Conservation (phyloP, 805 yeast genomes). For the Cyberlindnera subsufficiens region DNA sequence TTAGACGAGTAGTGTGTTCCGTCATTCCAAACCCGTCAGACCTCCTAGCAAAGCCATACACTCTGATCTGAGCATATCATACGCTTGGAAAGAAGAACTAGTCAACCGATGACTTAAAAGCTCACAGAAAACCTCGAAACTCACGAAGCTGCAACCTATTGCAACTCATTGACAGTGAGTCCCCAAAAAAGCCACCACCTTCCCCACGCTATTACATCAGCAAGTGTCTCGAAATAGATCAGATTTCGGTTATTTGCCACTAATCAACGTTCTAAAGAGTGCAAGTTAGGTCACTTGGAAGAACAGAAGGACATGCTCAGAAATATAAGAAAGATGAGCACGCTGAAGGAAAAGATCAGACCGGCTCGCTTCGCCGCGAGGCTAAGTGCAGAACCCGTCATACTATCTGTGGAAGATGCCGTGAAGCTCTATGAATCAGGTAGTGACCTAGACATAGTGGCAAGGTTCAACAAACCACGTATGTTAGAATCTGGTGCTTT, state of each 20-base stretch:
- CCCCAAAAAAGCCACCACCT: too few relatives aligned
- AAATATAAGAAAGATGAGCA: not conserved
- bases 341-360: constrained; percentile 6
- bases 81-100: too few relatives aligned
- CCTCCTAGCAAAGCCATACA: too few relatives aligned
- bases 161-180: too few relatives aligned
- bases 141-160: too few relatives aligned
- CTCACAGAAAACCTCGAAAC: too few relatives aligned
- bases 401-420: constrained; percentile 27
- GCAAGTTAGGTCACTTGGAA: not conserved
- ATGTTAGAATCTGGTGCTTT: constrained; percentile 56
- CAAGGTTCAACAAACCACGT: constrained; percentile 45
- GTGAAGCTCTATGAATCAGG: constrained; percentile 21
- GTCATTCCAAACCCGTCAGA: not conserved
- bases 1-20: not conserved
- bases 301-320: not conserved
- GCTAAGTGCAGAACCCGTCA: constrained; percentile 23
- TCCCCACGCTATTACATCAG: not conserved
- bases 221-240: not conserved
- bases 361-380: constrained; percentile 9
- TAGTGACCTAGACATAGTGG: constrained; percentile 14
- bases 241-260: too few relatives aligned
- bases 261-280: too few relatives aligned
- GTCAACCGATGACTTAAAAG: too few relatives aligned
- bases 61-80: too few relatives aligned